phyloP scores from a whole-genome alignment of 106 monocot species.

The Gastrodia elata region DNA sequence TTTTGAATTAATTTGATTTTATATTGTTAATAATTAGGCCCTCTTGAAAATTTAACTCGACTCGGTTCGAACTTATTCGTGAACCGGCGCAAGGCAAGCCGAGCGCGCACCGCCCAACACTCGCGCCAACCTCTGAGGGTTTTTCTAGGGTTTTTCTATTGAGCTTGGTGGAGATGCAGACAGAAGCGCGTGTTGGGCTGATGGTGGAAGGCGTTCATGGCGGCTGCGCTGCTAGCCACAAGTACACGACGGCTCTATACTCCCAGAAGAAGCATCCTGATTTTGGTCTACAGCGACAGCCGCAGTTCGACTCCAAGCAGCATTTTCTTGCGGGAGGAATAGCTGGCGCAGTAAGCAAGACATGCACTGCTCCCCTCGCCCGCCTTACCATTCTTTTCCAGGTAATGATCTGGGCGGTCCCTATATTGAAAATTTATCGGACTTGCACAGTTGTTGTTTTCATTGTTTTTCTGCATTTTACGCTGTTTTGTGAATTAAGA shows the following conservation, averaged over 20 bases:
- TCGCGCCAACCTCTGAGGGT: neutral
- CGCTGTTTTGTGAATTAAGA: no score
- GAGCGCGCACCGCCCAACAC: no score
- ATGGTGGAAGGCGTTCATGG: neutral
- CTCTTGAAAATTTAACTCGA: no score
- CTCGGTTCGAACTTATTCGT: no score
- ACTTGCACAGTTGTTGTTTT: no score
- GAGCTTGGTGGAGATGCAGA: neutral
- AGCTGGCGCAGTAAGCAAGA: slow-evolving; percentile 80
- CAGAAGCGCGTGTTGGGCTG: neutral
- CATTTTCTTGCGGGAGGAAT: slow-evolving; percentile 57
- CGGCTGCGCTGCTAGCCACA: neutral
- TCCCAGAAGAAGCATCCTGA: neutral
- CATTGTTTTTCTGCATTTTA: no score
- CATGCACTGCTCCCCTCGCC: slow-evolving; percentile 79
- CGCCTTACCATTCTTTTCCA: slow-evolving; percentile 84
- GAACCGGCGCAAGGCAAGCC: no score
- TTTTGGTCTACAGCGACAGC: slow-evolving; percentile 18
- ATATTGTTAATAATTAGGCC: no score
- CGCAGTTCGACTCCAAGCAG: slow-evolving; percentile 32
- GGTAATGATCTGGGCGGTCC: slow-evolving; percentile 14
- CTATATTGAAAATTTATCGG: no score
- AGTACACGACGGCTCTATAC: neutral
- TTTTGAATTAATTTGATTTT: no score
- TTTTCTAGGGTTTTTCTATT: neutral